A percentile compares a stretch with the other conserved stretches of the same genome.
phyloP scores from a whole-genome alignment of 169 alveolate genomes.

The Condylostoma magnum region DNA sequence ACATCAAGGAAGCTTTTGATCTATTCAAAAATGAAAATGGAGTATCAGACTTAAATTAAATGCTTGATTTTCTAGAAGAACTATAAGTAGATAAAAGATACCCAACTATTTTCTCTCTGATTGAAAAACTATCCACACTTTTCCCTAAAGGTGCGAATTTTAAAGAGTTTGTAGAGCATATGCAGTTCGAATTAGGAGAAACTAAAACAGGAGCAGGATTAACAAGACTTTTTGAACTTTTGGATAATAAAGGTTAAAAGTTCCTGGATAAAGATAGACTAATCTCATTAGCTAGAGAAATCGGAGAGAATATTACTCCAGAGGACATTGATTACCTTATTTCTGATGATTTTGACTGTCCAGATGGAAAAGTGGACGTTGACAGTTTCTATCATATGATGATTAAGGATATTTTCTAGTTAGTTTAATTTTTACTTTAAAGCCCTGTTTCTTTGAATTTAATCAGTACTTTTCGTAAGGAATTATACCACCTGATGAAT shows the following conservation, averaged over 20 bases:
- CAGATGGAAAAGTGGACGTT: constrained; percentile 21
- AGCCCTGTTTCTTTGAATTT: too few species aligned
- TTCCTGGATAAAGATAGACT: constrained; percentile 9
- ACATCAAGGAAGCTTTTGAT: constrained; percentile 26
- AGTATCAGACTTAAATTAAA: neutral
- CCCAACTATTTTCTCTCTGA: constrained; percentile 8
- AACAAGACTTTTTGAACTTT: constrained; percentile 1
- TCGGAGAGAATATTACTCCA: constrained; percentile 28
- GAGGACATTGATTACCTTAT: constrained; percentile 20
- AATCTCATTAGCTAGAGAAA: constrained; percentile 7
- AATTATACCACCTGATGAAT: neutral
- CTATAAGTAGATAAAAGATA: neutral
- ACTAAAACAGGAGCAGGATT: neutral
- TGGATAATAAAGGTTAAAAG: neutral
- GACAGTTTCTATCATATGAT: constrained; percentile 4
- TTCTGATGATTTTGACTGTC: constrained; percentile 10
- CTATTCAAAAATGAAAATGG: neutral
- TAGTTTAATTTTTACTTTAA: too few species aligned
- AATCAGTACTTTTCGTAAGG: neutral
- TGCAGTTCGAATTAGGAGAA: neutral
- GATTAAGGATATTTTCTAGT: neutral
- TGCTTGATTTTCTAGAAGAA: neutral
- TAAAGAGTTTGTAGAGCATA: constrained; percentile 10
- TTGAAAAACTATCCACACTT: neutral
- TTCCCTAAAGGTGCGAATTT: constrained; percentile 11